Percentiles rank a stretch among this genome's conserved stretches.
These are phyloP conservation scores for Diaporthe amygdali DNA, from an alignment of 2,329 filamentous ascomycete genomes.

Conservation along the genomic window DNA sequence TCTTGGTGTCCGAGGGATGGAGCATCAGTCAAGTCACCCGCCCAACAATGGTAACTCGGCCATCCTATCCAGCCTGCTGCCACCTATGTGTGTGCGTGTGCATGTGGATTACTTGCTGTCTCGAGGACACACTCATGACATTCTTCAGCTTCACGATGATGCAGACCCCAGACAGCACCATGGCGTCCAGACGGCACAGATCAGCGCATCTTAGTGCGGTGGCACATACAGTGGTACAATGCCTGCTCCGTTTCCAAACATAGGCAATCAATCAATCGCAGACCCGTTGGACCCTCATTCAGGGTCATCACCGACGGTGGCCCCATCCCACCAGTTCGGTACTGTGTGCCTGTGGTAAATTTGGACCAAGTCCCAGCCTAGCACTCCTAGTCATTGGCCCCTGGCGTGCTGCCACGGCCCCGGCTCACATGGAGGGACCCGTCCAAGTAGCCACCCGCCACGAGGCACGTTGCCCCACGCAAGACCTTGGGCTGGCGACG, in stretches of 20 bases:
- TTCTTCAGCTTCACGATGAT: neutral
- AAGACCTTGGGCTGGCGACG: neutral
- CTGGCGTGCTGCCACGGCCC: neutral
- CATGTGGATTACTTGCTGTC: neutral
- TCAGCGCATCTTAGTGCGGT: neutral
- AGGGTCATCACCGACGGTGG: conserved; percentile 5
- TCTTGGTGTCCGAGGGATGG: neutral
- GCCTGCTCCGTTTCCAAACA: neutral
- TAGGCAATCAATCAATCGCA: conserved; percentile 15
- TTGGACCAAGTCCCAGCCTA: conserved; percentile 10
- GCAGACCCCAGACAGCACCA: neutral
- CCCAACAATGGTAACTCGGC: neutral
- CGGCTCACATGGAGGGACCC: neutral
- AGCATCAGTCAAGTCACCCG: neutral
- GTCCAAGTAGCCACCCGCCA: conserved; percentile 4
- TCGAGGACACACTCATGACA: neutral
- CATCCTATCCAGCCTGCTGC: neutral
- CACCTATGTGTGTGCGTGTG: neutral
- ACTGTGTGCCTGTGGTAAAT: conserved; percentile 8
- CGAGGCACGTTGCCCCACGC: conserved; percentile 7
- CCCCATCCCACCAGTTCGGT: conserved; percentile 14
- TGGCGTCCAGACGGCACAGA: neutral
- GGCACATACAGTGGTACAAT: too few relatives aligned
- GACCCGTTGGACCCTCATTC: conserved; percentile 4
- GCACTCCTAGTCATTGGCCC: neutral